phyloP scores from a whole-genome alignment of 805 yeast genomes.

The Debaryomyces hansenii region DNA sequence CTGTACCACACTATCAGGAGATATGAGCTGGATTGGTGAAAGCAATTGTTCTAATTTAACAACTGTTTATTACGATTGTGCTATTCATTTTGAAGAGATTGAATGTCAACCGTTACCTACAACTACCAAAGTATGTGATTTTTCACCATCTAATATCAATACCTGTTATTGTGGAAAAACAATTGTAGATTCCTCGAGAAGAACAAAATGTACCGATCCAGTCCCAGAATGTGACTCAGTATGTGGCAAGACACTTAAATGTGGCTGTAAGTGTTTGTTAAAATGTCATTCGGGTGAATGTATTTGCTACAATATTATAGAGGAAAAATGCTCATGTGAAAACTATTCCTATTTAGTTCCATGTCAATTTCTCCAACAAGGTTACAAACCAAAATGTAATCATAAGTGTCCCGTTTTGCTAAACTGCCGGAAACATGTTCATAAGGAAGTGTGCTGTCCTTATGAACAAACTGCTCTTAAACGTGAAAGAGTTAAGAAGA shows the following conservation, averaged over 20 bases:
- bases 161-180: conserved; percentile 83
- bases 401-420: conserved; percentile 72
- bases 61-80: conserved; percentile 63
- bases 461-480: conserved; percentile 60
- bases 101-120: conserved; percentile 53
- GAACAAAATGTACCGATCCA: conserved; percentile 71
- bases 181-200: conserved; percentile 38
- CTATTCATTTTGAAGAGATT: conserved; percentile 50
- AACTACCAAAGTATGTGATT: conserved; percentile 48
- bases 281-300: conserved; percentile 80
- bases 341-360: conserved; percentile 58
- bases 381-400: conserved; percentile 58
- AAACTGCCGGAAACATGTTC: conserved; percentile 81
- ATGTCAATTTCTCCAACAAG: conserved; percentile 56
- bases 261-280: conserved; percentile 73
- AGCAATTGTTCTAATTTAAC: conserved; percentile 35
- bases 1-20: conserved; percentile 20
- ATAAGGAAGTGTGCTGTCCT: conserved; percentile 67
- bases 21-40: conserved; percentile 29
- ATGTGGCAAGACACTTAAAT: conserved; percentile 63
- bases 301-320: conserved; percentile 56
- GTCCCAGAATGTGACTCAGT: conserved; percentile 69
- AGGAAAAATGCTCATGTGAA: conserved; percentile 63
- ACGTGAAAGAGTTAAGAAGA: conserved; percentile 54
- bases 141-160: conserved; percentile 56